A percentile compares a stretch with the other conserved stretches of the same genome.
These are phyloP conservation scores for Rhododendron kiyosumense DNA, from an alignment of 148 eudicot genomes.

Conservation along the genomic window DNA sequence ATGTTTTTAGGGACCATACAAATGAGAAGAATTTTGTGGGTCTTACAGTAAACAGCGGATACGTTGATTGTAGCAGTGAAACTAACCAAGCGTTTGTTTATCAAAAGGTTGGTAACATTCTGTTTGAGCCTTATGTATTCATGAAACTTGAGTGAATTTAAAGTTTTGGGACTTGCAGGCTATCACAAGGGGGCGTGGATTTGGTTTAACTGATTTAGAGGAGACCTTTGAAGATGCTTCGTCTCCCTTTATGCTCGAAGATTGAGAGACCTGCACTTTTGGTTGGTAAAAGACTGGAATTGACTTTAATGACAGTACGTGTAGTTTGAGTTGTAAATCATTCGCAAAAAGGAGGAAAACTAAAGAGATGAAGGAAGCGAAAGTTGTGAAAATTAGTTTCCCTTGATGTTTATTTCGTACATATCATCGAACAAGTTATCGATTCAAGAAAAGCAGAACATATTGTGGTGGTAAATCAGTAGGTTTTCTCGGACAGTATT, in stretches of 20 bases:
- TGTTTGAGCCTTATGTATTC: too few relatives aligned
- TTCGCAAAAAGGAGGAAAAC: neutral
- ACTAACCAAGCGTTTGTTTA: too few relatives aligned
- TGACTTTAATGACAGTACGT: slow-evolving; percentile 55
- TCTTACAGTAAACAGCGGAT: too few relatives aligned
- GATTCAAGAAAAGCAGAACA: neutral
- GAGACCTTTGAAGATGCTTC: slow-evolving; percentile 23
- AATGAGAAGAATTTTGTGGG: too few relatives aligned
- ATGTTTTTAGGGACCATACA: too few relatives aligned
- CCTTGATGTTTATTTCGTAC: neutral
- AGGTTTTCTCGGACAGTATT: too few relatives aligned
- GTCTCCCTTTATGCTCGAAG: slow-evolving; percentile 68
- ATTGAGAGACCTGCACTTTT: slow-evolving; percentile 63
- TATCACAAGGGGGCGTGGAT: slow-evolving; percentile 45
- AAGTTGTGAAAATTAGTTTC: neutral
- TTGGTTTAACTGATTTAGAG: slow-evolving; percentile 38
- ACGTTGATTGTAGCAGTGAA: too few relatives aligned
- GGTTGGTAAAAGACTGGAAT: slow-evolving; percentile 75
- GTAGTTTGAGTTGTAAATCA: slow-evolving; percentile 33
- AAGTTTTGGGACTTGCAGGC: slow-evolving; percentile 31
- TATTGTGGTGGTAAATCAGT: too few relatives aligned
- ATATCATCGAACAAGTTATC: neutral
- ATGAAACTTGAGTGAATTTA: too few relatives aligned
- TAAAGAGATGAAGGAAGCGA: neutral
- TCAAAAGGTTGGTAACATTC: too few relatives aligned